Percentiles rank a stretch among this genome's conserved stretches.
These are phyloP conservation scores for Colletotrichum nymphaeae DNA, from an alignment of 2,329 filamentous ascomycete species.

Conservation along the genomic window DNA sequence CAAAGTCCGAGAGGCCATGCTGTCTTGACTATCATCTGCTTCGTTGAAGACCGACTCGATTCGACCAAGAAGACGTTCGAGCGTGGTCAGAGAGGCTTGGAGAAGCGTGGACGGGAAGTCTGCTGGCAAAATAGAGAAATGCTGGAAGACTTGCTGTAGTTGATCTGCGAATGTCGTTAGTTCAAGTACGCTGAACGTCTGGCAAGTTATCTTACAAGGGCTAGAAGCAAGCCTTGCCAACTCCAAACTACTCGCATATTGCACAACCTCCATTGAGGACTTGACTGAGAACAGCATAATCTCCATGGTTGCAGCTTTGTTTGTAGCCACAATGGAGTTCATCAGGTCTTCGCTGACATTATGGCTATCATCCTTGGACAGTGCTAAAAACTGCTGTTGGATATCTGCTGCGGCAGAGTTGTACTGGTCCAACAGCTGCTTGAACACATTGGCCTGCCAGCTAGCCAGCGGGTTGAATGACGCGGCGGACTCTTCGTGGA, in stretches of 20 bases:
- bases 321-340: slow-evolving; percentile 61
- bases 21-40: slow-evolving; percentile 50
- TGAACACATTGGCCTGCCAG: slow-evolving; percentile 69
- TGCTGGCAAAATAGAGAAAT: slow-evolving; percentile 54
- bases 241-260: slow-evolving; percentile 56
- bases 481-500: slow-evolving; percentile 53
- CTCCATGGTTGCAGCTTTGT: slow-evolving; percentile 65
- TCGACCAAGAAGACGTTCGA: slow-evolving; percentile 59
- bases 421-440: slow-evolving; percentile 68
- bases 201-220: slow-evolving; percentile 45
- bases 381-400: slow-evolving; percentile 63
- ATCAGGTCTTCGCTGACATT: slow-evolving; percentile 57
- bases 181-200: slow-evolving; percentile 9
- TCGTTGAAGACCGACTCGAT: slow-evolving; percentile 55
- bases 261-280: slow-evolving; percentile 64
- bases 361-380: slow-evolving; percentile 58
- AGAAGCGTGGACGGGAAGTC: slow-evolving; percentile 63
- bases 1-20: slow-evolving; percentile 51
- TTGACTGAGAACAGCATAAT: slow-evolving; percentile 60
- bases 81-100: slow-evolving; percentile 55
- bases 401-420: slow-evolving; percentile 66
- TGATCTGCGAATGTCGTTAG: slow-evolving; percentile 48
- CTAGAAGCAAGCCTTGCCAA: slow-evolving; percentile 62
- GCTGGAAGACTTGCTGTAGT: slow-evolving; percentile 62
- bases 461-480: slow-evolving; percentile 58